Base-by-base conservation (phyloP, 2,329 filamentous ascomycete species). In the Colletotrichum cuscutae region DNA sequence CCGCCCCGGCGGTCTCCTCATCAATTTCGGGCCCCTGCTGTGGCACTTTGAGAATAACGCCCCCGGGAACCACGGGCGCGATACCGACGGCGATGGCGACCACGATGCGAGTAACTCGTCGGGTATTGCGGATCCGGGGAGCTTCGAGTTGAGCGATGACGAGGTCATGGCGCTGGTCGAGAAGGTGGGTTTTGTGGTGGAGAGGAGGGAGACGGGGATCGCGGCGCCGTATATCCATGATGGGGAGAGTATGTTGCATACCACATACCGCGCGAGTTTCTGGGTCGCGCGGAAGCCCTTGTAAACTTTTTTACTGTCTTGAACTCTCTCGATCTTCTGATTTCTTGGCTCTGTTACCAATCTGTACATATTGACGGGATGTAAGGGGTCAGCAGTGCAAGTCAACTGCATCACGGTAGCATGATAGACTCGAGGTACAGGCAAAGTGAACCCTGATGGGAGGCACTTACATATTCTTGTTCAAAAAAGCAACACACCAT, bases 41-140 rank as follows among this genome's bases (percentile, higher is more conserved):
- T 99, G 97, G 97, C 97, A 99, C 81, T 98, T 97, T 81, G 95
- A 97, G 80, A 93, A 95, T 76, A 89, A 92, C 54, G 87, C 89
- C 1, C 89, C 89, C 0, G 89, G 89, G 52, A 87, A 88, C 75
- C 85, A 89, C 78, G 85, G 88, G 13, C 84, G 86, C 53, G 86
- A 88, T 42, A 83, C 86, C 49, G 86, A 88, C 65, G 85, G 84
- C 32, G 86, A 88, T 62, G 85, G 84, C 35, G 86, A 87, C 72
- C 83, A 86, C 74, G 86, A 88, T 73, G 82, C 82, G 37, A 83
- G 82, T 65, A 84, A 81, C 71, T 87, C 86, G 19, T 86, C 88
- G 57, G 95, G 95, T 1, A 97, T 98, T 75, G 95, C 91, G 0
- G 95, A 97, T 77, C 94, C 95, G 0, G 97, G 97, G 0, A 95